Base-by-base conservation (phyloP, 2,329 filamentous ascomycete genomes). In the Diaporthe aspalathi region DNA sequence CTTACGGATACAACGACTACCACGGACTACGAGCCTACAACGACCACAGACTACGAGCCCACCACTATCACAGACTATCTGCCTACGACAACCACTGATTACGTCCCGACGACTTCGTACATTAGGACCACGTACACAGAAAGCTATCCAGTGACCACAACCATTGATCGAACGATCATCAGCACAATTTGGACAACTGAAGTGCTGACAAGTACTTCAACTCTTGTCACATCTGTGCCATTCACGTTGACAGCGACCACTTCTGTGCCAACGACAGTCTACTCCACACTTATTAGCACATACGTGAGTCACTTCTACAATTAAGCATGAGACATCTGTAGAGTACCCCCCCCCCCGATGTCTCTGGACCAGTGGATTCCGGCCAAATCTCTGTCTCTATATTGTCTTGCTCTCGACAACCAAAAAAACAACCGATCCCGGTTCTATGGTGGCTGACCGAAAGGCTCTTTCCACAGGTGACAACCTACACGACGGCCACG, bases 401-500 rank as follows among this genome's bases (percentile, higher is more conserved):
- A n/a, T n/a, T n/a, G n/a, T n/a, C n/a, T n/a, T n/a, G n/a, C n/a
- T n/a, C n/a, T n/a, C n/a, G n/a, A n/a, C n/a, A n/a, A n/a, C n/a
- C n/a, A n/a, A n/a, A n/a, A n/a, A n/a, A n/a, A n/a, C n/a, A n/a
- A n/a, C n/a, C n/a, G n/a, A n/a, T n/a, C 27, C 32, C n/a, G 50
- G 3, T 5, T 20, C 3, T 8, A 8, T 29, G 24, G 17, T 29
- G 38, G n/a, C 56, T 62, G 16, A 62, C 24, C 8, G 32, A 5
- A 16, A 17, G 20, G 8, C 29, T 53, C 22, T 47, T n/a, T 32
- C 1, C 20, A 47, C 20, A 62, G 57, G 27, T 62, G 12, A 62
- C 57, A 20, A 62, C 57, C 20, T 77, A 71, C 53, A 74, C 74
- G 22, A 77, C 76, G 12, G 29, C 49, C 20, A 56, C 66, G 3